phyloP scores from a whole-genome alignment of 768 basidiomycete species.

The Suillus cothurnatus region DNA sequence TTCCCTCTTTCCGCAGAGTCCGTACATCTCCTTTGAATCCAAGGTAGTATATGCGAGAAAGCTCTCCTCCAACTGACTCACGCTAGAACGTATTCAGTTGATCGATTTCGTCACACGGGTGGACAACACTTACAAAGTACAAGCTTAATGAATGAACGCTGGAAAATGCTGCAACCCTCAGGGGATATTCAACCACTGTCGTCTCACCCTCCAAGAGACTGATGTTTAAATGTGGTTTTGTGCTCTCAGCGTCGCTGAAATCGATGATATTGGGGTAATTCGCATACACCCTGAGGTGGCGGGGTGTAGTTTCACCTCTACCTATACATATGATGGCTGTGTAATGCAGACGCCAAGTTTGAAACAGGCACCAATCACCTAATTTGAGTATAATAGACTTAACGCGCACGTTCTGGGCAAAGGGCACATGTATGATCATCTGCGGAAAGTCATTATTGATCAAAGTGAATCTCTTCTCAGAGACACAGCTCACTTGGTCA shows the following conservation, averaged over 20 bases:
- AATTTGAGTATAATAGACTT: conserved; percentile 76
- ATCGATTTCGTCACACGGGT: conserved; percentile 1
- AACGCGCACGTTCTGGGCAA: conserved; percentile 75
- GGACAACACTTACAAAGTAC: conserved; percentile 66
- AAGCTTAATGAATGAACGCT: conserved; percentile 74
- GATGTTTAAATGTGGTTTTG: conserved; percentile 72
- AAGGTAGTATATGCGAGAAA: conserved; percentile 71
- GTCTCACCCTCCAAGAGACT: conserved; percentile 71
- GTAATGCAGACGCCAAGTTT: neutral
- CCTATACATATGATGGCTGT: conserved; percentile 41
- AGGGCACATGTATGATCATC: conserved; percentile 84
- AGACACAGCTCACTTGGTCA: conserved; percentile 62
- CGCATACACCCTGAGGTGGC: conserved; percentile 73
- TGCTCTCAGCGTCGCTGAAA: conserved; percentile 70
- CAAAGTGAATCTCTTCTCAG: neutral
- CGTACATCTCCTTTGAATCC: conserved; percentile 81
- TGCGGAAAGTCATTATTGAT: conserved; percentile 28
- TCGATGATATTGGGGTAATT: conserved; percentile 78
- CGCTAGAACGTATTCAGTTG: conserved; percentile 42
- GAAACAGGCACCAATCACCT: conserved; percentile 45
- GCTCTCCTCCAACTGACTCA: conserved; percentile 65
- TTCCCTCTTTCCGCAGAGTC: conserved; percentile 55
- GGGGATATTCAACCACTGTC: conserved; percentile 72
- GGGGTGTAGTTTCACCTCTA: conserved; percentile 75
- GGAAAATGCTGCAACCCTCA: conserved; percentile 74